These are phyloP conservation scores for Peronospora destructor DNA, from an alignment of 352 stramenopile genomes.

Conservation along the genomic window DNA sequence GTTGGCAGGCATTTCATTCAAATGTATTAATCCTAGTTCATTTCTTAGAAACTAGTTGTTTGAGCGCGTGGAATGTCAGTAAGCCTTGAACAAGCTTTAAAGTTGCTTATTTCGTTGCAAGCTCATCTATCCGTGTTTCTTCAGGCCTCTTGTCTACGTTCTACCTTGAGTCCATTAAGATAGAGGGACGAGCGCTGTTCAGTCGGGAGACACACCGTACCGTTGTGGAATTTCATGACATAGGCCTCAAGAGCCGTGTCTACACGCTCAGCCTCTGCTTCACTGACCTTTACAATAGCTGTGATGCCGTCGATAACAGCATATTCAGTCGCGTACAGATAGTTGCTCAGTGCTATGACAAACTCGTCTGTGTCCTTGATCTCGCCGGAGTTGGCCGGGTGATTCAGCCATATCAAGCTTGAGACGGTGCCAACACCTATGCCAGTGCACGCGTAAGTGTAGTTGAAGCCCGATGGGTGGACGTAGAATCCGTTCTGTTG, in stretches of 20 bases:
- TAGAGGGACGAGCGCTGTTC: conserved; percentile 25
- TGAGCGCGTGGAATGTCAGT: no score
- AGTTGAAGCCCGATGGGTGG: conserved; percentile 61
- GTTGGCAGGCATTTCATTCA: no score
- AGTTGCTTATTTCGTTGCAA: background rate
- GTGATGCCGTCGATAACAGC: conserved; percentile 27
- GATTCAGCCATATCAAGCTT: conserved; percentile 48
- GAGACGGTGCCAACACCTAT: conserved; percentile 30
- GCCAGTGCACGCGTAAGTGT: conserved; percentile 53
- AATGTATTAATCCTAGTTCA: no score
- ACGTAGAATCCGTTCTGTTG: conserved; percentile 60
- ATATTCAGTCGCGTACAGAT: conserved; percentile 52
- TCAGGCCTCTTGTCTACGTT: conserved; percentile 6
- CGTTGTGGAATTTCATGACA: conserved; percentile 21
- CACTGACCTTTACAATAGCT: conserved; percentile 35
- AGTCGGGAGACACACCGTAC: conserved; percentile 15
- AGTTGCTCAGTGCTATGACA: conserved; percentile 51
- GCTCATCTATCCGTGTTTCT: conserved; percentile 13
- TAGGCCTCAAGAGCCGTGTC: conserved; percentile 44
- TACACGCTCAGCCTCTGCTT: conserved; percentile 42
- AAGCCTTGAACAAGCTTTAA: conserved; percentile 18
- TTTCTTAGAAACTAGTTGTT: no score
- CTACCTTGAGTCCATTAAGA: conserved; percentile 13
- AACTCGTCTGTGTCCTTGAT: conserved; percentile 54
- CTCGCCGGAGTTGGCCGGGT: conserved; percentile 40